Evolutionary conservation across 2,329 filamentous ascomycete species (phyloP).

Genomic region (Microsporum audouinii): DNA sequence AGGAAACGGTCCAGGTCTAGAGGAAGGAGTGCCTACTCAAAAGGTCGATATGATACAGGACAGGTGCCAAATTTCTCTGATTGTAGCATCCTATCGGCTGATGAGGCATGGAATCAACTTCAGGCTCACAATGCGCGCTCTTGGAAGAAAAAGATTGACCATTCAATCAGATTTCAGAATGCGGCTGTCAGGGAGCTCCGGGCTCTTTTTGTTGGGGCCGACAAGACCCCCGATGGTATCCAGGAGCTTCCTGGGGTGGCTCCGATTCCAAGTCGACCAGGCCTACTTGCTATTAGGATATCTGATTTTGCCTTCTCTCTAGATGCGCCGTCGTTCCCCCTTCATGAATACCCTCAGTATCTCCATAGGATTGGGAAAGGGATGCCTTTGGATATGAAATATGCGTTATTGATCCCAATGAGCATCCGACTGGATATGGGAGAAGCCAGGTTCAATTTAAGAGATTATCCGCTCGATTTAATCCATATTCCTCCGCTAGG

Average conservation of each 20-base stretch:
- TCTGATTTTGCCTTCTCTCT: slow-evolving; percentile 74
- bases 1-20: slow-evolving; percentile 21
- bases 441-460: slow-evolving; percentile 71
- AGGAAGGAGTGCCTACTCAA: slow-evolving; percentile 27
- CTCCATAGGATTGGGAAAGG: slow-evolving; percentile 88
- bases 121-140: slow-evolving; percentile 73
- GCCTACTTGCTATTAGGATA: slow-evolving; percentile 67
- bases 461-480: slow-evolving; percentile 88
- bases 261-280: slow-evolving; percentile 71
- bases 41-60: slow-evolving; percentile 64
- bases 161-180: slow-evolving; percentile 56
- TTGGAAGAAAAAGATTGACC: slow-evolving; percentile 86
- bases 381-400: slow-evolving; percentile 84
- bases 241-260: slow-evolving; percentile 78
- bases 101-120: slow-evolving; percentile 64
- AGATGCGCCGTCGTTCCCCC: slow-evolving; percentile 85
- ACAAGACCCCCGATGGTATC: slow-evolving; percentile 67
- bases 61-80: slow-evolving; percentile 61
- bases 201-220: slow-evolving; percentile 67
- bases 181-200: slow-evolving; percentile 69
- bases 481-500: slow-evolving; percentile 80
- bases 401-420: slow-evolving; percentile 81
- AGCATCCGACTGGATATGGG: slow-evolving; percentile 81
- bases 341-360: slow-evolving; percentile 70
- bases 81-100: slow-evolving; percentile 58